These are phyloP conservation scores for Cymodocea nodosa DNA, from an alignment of 116 monocot species.

Conservation along the genomic window DNA sequence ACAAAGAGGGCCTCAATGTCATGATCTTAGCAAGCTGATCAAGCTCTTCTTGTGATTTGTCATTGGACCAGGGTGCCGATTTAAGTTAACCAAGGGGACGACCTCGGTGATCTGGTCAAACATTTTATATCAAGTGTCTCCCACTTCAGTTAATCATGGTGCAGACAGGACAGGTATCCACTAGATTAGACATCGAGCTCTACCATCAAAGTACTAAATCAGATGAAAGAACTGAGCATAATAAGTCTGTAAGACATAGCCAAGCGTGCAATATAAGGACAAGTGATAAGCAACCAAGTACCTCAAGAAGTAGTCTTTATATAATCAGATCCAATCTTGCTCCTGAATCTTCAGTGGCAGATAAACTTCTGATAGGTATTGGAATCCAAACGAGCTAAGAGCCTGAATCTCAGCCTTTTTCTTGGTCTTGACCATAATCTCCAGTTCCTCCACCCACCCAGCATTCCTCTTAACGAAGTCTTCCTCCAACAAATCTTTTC, in stretches of 20 bases:
- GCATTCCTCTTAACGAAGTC: conserved; percentile 92
- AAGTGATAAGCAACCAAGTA: not conserved
- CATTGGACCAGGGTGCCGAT: too few species aligned
- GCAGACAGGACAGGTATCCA: too few species aligned
- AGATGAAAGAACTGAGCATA: not conserved
- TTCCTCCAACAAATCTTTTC: conserved; percentile 91
- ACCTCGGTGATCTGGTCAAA: too few species aligned
- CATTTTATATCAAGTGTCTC: too few species aligned
- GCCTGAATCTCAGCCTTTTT: conserved; percentile 99
- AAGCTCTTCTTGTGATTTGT: too few species aligned
- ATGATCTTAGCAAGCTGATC: too few species aligned
- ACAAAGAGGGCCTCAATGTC: too few species aligned
- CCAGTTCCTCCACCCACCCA: conserved; percentile 92
- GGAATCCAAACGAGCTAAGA: conserved; percentile 91
- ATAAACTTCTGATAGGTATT: conserved; percentile 94
- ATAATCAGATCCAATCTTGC: conserved; percentile 74
- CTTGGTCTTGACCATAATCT: conserved; percentile 77
- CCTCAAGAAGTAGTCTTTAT: not conserved
- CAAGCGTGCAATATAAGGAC: not conserved
- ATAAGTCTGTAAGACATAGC: not conserved
- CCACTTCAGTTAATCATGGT: too few species aligned
- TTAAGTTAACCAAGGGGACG: too few species aligned
- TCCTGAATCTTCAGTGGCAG: conserved; percentile 92
- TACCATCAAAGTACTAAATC: not conserved
- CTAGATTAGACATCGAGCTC: too few species aligned